Base-by-base conservation (phyloP, 1,284 basidiomycete genomes). In the Hymenochaete sp. region DNA sequence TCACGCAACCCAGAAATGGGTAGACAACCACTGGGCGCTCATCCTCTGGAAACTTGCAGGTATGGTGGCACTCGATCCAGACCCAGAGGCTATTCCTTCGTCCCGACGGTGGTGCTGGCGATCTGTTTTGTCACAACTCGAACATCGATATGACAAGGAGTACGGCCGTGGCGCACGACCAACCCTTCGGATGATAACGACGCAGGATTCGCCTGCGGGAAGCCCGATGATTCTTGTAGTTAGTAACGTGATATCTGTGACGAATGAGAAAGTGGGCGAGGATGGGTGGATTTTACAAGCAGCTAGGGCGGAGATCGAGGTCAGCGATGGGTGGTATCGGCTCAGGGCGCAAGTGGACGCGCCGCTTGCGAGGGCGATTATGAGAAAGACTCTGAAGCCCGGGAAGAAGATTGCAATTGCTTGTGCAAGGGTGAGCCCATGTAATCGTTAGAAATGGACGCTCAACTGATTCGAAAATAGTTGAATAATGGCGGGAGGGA, bases 261-360 rank as follows among this genome's bases (percentile, higher is more conserved):
- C 64, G 22, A 68, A 74, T 0, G 66, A 74, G 57, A 21, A 14
- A 14, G 9, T 37, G 14, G 41, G 33, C 9, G 26, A 31, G 21
- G 24, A 31, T 24, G 40, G 41, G n/a, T 14, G 22, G 18, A 19
- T 38, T 6, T 35, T 43, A 16, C 13, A 24, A 10, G 47, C 51
- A 41, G 26, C 67, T 19, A 57, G 68, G 52, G 72, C 77, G 18
- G 71, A 80, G 49, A 64, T 93, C 4, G 93, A 96, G 61, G 67
- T 98, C 10, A 93, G 91, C 0, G 96, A 98, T 58, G 95, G 95
- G 7, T 98, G 95, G 96, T 98, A 98, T 57, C 70, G 79, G 26
- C 72, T 98, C 10, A 75, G 81, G 9, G 85, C 90, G 0, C 70
- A 71, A 31, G 67, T 91, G 4, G 93, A 98, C 60, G 66, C 70